phyloP scores from a whole-genome alignment of 352 stramenopile genomes.

The Pythium plurisporium region DNA sequence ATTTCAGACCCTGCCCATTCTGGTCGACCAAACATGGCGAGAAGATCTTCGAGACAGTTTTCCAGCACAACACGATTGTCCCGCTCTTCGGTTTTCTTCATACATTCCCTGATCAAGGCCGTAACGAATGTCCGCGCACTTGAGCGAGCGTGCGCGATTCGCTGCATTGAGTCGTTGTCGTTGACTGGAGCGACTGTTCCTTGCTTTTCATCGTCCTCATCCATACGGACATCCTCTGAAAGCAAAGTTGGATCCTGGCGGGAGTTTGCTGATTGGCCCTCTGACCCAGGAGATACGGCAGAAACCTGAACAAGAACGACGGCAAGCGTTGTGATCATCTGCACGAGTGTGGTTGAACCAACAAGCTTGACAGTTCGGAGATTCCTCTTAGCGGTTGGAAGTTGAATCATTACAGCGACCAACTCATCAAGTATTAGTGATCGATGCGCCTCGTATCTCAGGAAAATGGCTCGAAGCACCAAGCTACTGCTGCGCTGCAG shows the following conservation, averaged over 20 bases:
- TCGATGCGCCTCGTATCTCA: slow-evolving; percentile 59
- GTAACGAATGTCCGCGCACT: slow-evolving; percentile 42
- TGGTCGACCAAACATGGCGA: slow-evolving; percentile 73
- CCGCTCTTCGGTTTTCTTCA: slow-evolving; percentile 80
- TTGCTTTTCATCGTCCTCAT: slow-evolving; percentile 18
- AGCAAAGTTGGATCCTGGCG: slow-evolving; percentile 16
- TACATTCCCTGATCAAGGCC: slow-evolving; percentile 59
- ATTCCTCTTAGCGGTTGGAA: slow-evolving; percentile 67
- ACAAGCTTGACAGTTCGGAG: slow-evolving; percentile 65
- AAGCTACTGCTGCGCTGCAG: slow-evolving; percentile 60
- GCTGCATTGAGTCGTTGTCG: slow-evolving; percentile 23
- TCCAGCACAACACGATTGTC: slow-evolving; percentile 74
- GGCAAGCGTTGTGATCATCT: slow-evolving; percentile 68
- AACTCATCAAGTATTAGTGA: slow-evolving; percentile 61
- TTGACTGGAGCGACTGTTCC: slow-evolving; percentile 3
- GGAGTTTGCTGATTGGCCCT: neutral
- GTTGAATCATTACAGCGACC: slow-evolving; percentile 71
- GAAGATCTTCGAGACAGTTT: slow-evolving; percentile 80
- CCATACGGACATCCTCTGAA: slow-evolving; percentile 19
- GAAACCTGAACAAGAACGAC: slow-evolving; percentile 43
- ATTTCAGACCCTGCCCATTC: slow-evolving; percentile 76
- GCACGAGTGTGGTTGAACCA: slow-evolving; percentile 42
- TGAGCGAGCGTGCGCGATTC: slow-evolving; percentile 18
- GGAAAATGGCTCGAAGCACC: slow-evolving; percentile 61
- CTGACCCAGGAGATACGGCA: neutral